Conservation (phyloP, 1,284 basidiomycete genomes). For the Agroathelia rolfsii region DNA sequence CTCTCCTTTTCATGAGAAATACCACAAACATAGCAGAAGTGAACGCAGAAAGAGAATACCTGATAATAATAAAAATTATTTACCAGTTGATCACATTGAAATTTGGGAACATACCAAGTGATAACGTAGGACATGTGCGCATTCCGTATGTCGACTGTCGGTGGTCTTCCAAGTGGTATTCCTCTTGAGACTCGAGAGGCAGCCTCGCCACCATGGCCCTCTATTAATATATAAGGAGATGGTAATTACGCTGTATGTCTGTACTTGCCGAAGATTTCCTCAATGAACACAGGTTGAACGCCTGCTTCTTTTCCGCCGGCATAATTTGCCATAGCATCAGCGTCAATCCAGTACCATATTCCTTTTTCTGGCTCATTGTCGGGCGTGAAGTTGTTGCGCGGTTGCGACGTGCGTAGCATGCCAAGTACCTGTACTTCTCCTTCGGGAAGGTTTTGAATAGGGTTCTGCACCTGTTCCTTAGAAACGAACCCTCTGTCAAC, state of each 20-base stretch:
- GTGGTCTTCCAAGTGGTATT: constrained; percentile 76
- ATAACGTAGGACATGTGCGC: constrained; percentile 92
- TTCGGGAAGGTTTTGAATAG: constrained; percentile 27
- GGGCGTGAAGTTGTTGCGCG: constrained; percentile 76
- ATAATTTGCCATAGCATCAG: constrained; percentile 72
- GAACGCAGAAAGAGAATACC: constrained; percentile 65
- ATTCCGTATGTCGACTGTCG: constrained; percentile 86
- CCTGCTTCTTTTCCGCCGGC: constrained; percentile 61
- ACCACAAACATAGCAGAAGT: constrained; percentile 56
- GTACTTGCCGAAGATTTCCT: constrained; percentile 73
- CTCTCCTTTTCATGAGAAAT: constrained; percentile 39
- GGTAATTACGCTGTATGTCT: constrained; percentile 4
- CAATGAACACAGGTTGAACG: constrained; percentile 80
- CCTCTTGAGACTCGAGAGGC: constrained; percentile 59
- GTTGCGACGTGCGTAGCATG: constrained; percentile 65
- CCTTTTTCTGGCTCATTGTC: constrained; percentile 76
- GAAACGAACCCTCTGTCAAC: constrained; percentile 91
- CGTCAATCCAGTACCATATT: constrained; percentile 90
- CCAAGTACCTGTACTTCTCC: constrained; percentile 61
- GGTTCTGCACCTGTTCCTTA: constrained; percentile 38
- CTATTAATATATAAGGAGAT: constrained; percentile 30
- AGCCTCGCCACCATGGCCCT: constrained; percentile 71
- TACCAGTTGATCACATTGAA: constrained; percentile 4
- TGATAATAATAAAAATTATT: constrained; percentile 17
- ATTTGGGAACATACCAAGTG: constrained; percentile 62